phyloP scores from a whole-genome alignment of 2,329 filamentous ascomycete species.

The Aspergillus terreus region DNA sequence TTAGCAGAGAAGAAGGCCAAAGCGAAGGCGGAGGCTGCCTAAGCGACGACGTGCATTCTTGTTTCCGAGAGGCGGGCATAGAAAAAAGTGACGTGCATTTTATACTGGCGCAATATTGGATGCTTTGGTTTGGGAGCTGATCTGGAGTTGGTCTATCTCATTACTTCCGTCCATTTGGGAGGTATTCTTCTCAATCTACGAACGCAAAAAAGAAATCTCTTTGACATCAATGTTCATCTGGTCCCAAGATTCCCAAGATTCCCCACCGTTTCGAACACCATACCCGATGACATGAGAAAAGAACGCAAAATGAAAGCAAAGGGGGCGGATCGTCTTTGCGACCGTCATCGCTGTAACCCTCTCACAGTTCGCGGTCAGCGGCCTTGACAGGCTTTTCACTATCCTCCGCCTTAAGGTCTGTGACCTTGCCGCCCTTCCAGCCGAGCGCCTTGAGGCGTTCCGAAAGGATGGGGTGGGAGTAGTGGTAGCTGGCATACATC shows the following conservation, averaged over 20 bases:
- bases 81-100: constrained; percentile 9
- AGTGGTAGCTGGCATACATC: constrained; percentile 98
- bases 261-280: constrained; percentile 10
- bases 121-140: constrained; percentile 15
- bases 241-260: background rate
- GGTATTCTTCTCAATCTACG: constrained; percentile 8
- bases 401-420: constrained; percentile 49
- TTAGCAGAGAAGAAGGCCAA: constrained; percentile 43
- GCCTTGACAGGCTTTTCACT: constrained; percentile 63
- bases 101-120: constrained; percentile 9
- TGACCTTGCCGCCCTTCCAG: constrained; percentile 64
- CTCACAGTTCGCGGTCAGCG: constrained; percentile 70
- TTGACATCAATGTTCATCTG: background rate
- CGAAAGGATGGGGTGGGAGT: constrained; percentile 92
- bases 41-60: background rate
- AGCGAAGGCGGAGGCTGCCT: constrained; percentile 25
- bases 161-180: background rate
- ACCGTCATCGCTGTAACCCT: background rate
- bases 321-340: background rate
- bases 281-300: background rate
- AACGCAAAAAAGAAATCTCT: background rate
- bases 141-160: background rate
- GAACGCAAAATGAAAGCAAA: constrained; percentile 5
- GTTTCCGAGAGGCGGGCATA: background rate
- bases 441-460: constrained; percentile 88